Conservation (phyloP, 208 protist species). For the Blastocrithidia nonstop region DNA sequence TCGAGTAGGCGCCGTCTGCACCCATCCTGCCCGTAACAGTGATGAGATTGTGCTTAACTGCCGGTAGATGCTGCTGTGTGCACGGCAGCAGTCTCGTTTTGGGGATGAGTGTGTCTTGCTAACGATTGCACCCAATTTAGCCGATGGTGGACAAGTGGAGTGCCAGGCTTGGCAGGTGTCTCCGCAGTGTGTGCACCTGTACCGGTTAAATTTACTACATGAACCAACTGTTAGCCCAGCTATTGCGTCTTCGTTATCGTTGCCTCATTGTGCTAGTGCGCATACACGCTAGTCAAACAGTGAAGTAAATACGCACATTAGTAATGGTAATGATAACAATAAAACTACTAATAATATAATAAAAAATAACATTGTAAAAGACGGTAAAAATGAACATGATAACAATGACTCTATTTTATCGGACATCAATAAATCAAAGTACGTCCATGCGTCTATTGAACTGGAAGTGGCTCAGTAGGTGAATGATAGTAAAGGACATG, state of each 20-base stretch:
- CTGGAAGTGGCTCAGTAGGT: slow-evolving; percentile 70
- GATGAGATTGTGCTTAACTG: slow-evolving; percentile 17
- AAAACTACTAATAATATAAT: too few relatives aligned
- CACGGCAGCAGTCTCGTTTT: slow-evolving; percentile 65
- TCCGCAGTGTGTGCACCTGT: slow-evolving; percentile 73
- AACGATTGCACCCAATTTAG: slow-evolving; percentile 36
- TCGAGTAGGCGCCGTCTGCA: slow-evolving; percentile 69
- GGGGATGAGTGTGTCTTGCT: slow-evolving; percentile 82
- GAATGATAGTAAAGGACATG: slow-evolving; percentile 42
- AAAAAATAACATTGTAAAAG: not conserved
- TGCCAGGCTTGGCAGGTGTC: slow-evolving; percentile 82
- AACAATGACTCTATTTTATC: slow-evolving; percentile 4
- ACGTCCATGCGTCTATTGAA: slow-evolving; percentile 32
- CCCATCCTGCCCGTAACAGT: slow-evolving; percentile 39
- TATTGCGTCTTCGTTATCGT: not conserved
- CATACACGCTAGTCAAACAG: too few relatives aligned
- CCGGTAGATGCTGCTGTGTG: slow-evolving; percentile 64
- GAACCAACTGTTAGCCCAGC: slow-evolving; percentile 13
- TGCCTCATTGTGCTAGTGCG: not conserved
- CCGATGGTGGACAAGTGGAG: slow-evolving; percentile 13
- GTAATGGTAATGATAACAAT: too few relatives aligned
- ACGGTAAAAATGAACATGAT: not conserved
- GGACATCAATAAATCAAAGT: slow-evolving; percentile 12
- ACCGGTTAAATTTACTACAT: slow-evolving; percentile 43
- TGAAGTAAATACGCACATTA: too few relatives aligned